Base-by-base conservation (phyloP, 2,329 filamentous ascomycete genomes). In the Neofusicoccum ribis region DNA sequence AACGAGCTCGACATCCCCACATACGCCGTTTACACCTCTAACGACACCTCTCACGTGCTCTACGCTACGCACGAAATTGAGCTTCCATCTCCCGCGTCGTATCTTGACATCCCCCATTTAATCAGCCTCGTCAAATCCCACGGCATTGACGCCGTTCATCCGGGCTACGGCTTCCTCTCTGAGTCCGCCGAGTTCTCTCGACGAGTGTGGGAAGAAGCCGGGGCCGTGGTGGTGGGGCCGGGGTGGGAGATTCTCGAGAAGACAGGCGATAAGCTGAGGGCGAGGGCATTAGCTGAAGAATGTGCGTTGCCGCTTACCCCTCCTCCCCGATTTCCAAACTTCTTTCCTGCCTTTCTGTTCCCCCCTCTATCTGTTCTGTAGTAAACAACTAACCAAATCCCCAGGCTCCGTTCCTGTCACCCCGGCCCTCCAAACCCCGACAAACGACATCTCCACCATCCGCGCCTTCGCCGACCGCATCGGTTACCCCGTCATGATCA, bases 101-200 rank as follows among this genome's bases (percentile, higher is more conserved):
- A 88, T 69, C 80, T 87, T 70, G 77, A 84, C 68, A 83, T 87
- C 37, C 66, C 79, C 7, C 72, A 78, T 6, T 72, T 88, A 0
- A 72, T 87, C 7, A 64, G 73, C 0, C 72, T 88, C 27, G 82
- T 75, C 3, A 79, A 81, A 63, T 76, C 83, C 43, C 72, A 87
- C 70, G 68, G 75, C 0, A 85, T 88, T 50, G 84, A 87, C 69
- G 79, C 84, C 2, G 77, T 88, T 0, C 85, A 87, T 71, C 85
- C 85, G 0, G 86, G 85, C 4, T 88, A 88, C 75, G 86, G 86
- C 9, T 88, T 96, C 74, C 76, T 88, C 1, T 85, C 83, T 12
- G 86, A 88, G 69, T 84, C 79, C 23, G 76, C 82, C 2, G 80
- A 82, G 0, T 85, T 88, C 59, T 78, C 83, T 0, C 72, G 69